phyloP scores from a whole-genome alignment of 1,139 yeast species.

The Wickerhamomyces sp. region DNA sequence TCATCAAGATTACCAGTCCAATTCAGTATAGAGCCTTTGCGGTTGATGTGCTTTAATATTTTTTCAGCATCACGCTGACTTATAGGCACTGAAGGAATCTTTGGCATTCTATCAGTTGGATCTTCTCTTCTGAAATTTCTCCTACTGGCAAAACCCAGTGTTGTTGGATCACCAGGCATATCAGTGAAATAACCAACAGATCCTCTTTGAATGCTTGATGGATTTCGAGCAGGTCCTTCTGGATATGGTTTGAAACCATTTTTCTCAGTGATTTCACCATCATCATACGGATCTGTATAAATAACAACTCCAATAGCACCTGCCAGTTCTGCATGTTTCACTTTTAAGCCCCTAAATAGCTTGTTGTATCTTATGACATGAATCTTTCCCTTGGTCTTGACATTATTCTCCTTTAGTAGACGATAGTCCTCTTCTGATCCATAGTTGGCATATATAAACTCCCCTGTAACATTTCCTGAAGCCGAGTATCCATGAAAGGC shows the following conservation, averaged over 20 bases:
- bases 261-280: slow-evolving; percentile 33
- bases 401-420: slow-evolving; percentile 33
- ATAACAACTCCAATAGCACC: slow-evolving; percentile 59
- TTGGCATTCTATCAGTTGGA: slow-evolving; percentile 29
- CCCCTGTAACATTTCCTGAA: slow-evolving; percentile 52
- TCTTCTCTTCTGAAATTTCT: slow-evolving; percentile 31
- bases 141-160: slow-evolving; percentile 44
- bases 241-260: slow-evolving; percentile 41
- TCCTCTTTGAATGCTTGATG: slow-evolving; percentile 45
- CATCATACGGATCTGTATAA: slow-evolving; percentile 46
- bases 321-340: slow-evolving; percentile 43
- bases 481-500: slow-evolving; percentile 60
- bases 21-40: slow-evolving; percentile 28
- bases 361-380: slow-evolving; percentile 58
- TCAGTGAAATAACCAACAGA: slow-evolving; percentile 55
- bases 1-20: slow-evolving; percentile 32
- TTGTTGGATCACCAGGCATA: slow-evolving; percentile 71
- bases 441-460: slow-evolving; percentile 53
- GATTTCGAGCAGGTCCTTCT: slow-evolving; percentile 41
- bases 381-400: slow-evolving; percentile 40
- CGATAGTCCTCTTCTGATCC: slow-evolving; percentile 61
- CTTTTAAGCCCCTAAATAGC: slow-evolving; percentile 42
- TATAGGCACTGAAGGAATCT: slow-evolving; percentile 40
- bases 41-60: slow-evolving; percentile 29
- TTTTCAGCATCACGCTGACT: slow-evolving; percentile 29